phyloP scores from a whole-genome alignment of 768 basidiomycete genomes.

The Lyophyllum shimeji region DNA sequence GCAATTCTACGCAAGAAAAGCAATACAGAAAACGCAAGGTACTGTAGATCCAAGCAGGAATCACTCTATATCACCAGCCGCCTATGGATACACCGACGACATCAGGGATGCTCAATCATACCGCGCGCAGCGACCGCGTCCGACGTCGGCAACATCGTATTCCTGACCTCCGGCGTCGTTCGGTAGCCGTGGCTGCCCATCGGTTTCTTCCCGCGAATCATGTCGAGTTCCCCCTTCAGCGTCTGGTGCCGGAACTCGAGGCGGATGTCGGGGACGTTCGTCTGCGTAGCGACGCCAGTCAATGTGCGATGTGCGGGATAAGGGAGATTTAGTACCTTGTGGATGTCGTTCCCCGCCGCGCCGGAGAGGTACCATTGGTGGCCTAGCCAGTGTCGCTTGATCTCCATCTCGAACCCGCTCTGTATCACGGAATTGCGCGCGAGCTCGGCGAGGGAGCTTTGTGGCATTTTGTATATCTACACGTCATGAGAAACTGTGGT shows the following conservation, averaged over 20 bases:
- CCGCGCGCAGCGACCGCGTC: slow-evolving; percentile 37
- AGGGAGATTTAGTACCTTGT: slow-evolving; percentile 67
- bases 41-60: slow-evolving; percentile 60
- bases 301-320: slow-evolving; percentile 2
- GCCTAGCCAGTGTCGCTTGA: slow-evolving; percentile 96
- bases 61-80: slow-evolving; percentile 23
- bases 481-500: not conserved
- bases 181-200: not conserved
- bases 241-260: slow-evolving; percentile 92
- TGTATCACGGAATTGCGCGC: slow-evolving; percentile 98
- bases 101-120: slow-evolving; percentile 28
- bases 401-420: slow-evolving; percentile 97
- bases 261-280: slow-evolving; percentile 94
- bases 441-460: slow-evolving; percentile 91
- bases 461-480: slow-evolving; percentile 95
- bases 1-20: not conserved
- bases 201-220: slow-evolving; percentile 46
- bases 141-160: slow-evolving; percentile 28
- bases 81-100: no score
- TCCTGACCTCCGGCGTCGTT: slow-evolving; percentile 15
- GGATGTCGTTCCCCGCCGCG: slow-evolving; percentile 90
- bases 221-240: slow-evolving; percentile 77
- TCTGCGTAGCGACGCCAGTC: slow-evolving; percentile 60
- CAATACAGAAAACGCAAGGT: no score
- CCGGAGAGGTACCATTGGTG: slow-evolving; percentile 93